Evolutionary conservation across 192 early-diverging fungal genomes (phyloP).

Genomic region (Spizellomyces sp.): DNA sequence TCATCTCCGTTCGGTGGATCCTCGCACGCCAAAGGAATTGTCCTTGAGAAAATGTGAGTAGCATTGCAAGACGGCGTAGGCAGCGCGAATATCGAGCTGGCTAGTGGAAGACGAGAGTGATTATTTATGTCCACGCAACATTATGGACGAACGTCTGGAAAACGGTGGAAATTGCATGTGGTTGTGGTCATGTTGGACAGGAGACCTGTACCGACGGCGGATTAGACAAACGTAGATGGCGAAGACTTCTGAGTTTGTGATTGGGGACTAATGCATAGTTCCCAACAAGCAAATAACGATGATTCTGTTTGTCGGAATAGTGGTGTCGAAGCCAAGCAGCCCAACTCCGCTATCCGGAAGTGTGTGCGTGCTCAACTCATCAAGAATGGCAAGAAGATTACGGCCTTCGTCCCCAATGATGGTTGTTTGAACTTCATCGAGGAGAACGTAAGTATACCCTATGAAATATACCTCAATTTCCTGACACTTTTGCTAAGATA

Average conservation of each 20-base stretch:
- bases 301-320: conserved; percentile 33
- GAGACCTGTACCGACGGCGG: no score
- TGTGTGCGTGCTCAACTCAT: conserved; percentile 99
- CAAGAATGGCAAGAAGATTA: conserved; percentile 99
- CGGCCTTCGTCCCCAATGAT: conserved; percentile 99
- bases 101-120: no score
- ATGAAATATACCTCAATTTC: neutral
- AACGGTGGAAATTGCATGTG: no score
- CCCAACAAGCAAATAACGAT: no score
- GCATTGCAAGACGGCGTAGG: no score
- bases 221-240: no score
- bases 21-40: conserved; percentile 99
- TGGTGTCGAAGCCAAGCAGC: conserved; percentile 99
- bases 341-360: conserved; percentile 99
- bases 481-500: neutral
- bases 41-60: conserved; percentile 98
- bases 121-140: no score
- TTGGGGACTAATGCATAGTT: no score
- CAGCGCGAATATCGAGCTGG: no score
- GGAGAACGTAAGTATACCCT: conserved; percentile 74
- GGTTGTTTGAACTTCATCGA: conserved; percentile 99
- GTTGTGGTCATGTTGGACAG: no score
- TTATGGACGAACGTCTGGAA: no score
- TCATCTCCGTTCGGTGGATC: conserved; percentile 99
- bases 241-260: no score